A percentile compares a stretch with the other conserved stretches of the same genome.
phyloP scores from a whole-genome alignment of 2,329 filamentous ascomycete genomes.

The Byssochlamys sp. region DNA sequence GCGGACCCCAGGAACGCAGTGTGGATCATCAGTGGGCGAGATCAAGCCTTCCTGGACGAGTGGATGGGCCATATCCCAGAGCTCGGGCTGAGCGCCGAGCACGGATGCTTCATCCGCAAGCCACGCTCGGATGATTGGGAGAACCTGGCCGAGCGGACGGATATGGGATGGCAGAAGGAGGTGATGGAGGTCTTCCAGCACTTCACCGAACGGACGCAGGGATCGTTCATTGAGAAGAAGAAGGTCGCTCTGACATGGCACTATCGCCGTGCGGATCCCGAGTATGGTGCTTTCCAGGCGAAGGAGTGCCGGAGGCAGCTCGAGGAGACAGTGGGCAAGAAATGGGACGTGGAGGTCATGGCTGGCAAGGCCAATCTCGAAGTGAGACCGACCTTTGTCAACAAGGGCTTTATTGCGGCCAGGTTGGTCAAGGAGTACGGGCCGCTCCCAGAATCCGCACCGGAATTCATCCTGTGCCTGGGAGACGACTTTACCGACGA shows the following conservation, averaged over 20 bases:
- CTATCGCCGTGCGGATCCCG: constrained; percentile 81
- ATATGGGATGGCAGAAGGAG: constrained; percentile 88
- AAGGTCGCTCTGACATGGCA: constrained; percentile 94
- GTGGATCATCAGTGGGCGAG: constrained; percentile 97
- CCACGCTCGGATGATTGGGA: constrained; percentile 72
- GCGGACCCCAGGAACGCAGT: constrained; percentile 74
- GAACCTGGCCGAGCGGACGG: constrained; percentile 73
- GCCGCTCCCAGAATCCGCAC: constrained; percentile 43
- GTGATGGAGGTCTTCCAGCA: constrained; percentile 76
- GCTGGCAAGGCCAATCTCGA: constrained; percentile 92
- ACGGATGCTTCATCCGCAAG: constrained; percentile 86
- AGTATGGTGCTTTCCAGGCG: constrained; percentile 71
- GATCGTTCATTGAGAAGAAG: constrained; percentile 88
- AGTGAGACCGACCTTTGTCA: constrained; percentile 91
- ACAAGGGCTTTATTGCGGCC: constrained; percentile 92
- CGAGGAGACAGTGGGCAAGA: constrained; percentile 62
- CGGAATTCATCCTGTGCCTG: constrained; percentile 81
- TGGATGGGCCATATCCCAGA: constrained; percentile 85
- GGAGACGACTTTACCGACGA: constrained; percentile 97
- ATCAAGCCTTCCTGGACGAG: constrained; percentile 80
- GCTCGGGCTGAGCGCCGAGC: constrained; percentile 90
- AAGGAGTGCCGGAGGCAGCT: constrained; percentile 73
- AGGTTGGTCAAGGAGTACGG: constrained; percentile 67
- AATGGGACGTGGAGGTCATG: constrained; percentile 93
- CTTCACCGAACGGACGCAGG: constrained; percentile 77